Evolutionary conservation across 306 rosid species (phyloP).

Genomic region (Lathyrus aphaca): DNA sequence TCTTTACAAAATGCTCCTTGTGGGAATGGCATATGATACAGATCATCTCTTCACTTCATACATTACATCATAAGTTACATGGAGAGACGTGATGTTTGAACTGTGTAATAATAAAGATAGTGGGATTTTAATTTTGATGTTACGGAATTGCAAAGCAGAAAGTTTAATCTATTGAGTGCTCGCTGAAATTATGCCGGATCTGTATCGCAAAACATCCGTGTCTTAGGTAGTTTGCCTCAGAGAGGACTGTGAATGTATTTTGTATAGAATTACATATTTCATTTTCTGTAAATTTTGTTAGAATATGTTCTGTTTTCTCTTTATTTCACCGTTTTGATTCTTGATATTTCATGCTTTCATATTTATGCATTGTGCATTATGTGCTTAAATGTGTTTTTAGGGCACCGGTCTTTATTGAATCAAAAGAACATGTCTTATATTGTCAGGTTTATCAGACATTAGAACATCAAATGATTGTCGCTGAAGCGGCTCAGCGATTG

Average conservation of each 20-base stretch:
- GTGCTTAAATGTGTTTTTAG: slow-evolving; percentile 6
- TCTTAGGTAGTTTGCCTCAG: neutral
- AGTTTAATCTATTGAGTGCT: slow-evolving; percentile 1
- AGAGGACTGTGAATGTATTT: slow-evolving; percentile 12
- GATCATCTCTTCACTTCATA: slow-evolving; percentile 12
- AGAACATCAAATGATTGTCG: slow-evolving; percentile 84
- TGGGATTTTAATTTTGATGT: slow-evolving; percentile 14
- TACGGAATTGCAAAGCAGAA: neutral
- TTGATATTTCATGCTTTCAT: slow-evolving; percentile 21
- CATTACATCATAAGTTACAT: slow-evolving; percentile 19
- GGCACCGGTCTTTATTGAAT: slow-evolving; percentile 22
- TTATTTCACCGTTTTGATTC: neutral
- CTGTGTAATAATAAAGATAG: neutral
- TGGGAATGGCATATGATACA: neutral
- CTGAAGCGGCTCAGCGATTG: slow-evolving; percentile 92
- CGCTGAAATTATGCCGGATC: neutral
- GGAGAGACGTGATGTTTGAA: slow-evolving; percentile 15
- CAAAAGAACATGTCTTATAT: slow-evolving; percentile 25
- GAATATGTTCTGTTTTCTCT: slow-evolving; percentile 7
- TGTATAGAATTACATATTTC: slow-evolving; percentile 1
- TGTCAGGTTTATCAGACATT: slow-evolving; percentile 80
- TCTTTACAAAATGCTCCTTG: slow-evolving; percentile 11
- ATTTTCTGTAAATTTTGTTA: neutral
- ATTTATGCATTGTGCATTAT: neutral
- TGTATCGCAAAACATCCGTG: neutral